These are phyloP conservation scores for Clonostachys byssicola DNA, from an alignment of 2,329 filamentous ascomycete species.

Conservation along the genomic window DNA sequence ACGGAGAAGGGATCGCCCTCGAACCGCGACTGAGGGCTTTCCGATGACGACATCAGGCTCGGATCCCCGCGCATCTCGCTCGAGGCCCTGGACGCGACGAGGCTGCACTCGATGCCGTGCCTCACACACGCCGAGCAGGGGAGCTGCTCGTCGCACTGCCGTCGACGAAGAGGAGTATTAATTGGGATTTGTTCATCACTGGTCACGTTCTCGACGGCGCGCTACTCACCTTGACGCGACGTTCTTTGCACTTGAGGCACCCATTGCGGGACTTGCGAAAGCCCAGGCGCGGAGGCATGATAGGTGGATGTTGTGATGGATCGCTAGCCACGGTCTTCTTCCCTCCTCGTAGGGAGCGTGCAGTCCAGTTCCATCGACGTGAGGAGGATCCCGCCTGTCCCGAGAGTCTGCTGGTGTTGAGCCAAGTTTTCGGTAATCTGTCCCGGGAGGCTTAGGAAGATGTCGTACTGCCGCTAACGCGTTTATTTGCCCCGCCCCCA, in stretches of 20 bases:
- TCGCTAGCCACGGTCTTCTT: too few relatives aligned
- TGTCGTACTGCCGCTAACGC: too few relatives aligned
- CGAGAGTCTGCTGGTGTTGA: too few relatives aligned
- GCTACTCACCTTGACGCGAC: constrained; percentile 1
- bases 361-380: too few relatives aligned
- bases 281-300: background rate
- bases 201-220: background rate
- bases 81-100: constrained; percentile 3
- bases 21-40: background rate
- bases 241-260: constrained; percentile 4
- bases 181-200: background rate
- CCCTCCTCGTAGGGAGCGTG: too few relatives aligned
- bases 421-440: too few relatives aligned
- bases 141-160: constrained; percentile 29
- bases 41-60: background rate
- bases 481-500: too few relatives aligned
- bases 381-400: too few relatives aligned
- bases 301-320: too few relatives aligned
- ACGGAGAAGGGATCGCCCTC: background rate
- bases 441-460: too few relatives aligned
- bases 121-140: constrained; percentile 28
- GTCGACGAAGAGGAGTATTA: background rate
- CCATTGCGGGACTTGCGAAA: constrained; percentile 4
- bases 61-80: background rate
- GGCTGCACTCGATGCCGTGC: constrained; percentile 26